A percentile compares a stretch with the other conserved stretches of the same genome.
Conservation (phyloP, 352 stramenopile species). For the Globisporangium acanthophoron region DNA sequence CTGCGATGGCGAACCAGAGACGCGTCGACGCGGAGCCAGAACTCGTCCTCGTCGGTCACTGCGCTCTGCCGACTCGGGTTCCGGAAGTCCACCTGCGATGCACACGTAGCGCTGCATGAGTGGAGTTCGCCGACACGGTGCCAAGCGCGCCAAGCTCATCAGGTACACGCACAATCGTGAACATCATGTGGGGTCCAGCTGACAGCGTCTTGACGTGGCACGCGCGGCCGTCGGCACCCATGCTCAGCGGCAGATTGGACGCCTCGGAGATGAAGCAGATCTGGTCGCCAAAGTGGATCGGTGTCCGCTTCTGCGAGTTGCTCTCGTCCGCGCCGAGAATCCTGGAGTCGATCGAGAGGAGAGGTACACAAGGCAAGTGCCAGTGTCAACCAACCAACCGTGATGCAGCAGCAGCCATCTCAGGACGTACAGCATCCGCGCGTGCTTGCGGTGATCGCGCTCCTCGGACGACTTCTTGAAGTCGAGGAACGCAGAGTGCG, state of each 20-base stretch:
- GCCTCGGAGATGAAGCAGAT: slow-evolving; percentile 49
- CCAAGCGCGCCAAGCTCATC: background rate
- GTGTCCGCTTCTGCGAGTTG: slow-evolving; percentile 41
- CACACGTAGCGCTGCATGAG: background rate
- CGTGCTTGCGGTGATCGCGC: slow-evolving; percentile 5
- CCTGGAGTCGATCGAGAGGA: slow-evolving; percentile 6
- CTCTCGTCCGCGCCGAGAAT: slow-evolving; percentile 26
- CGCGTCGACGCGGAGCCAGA: slow-evolving; percentile 51
- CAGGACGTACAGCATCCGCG: slow-evolving; percentile 10
- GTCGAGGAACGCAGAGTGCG: slow-evolving; percentile 56
- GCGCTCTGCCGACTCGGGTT: slow-evolving; percentile 37
- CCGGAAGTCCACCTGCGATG: slow-evolving; percentile 38
- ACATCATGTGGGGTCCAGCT: slow-evolving; percentile 48
- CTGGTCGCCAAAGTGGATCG: slow-evolving; percentile 54
- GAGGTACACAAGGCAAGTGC: background rate
- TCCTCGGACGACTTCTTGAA: slow-evolving; percentile 25
- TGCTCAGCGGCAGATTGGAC: slow-evolving; percentile 39
- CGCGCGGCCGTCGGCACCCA: slow-evolving; percentile 39
- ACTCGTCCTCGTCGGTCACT: slow-evolving; percentile 36
- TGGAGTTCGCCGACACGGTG: background rate
- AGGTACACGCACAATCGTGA: slow-evolving; percentile 36
- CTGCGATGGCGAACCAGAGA: slow-evolving; percentile 12
- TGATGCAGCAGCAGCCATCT: background rate
- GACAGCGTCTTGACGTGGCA: slow-evolving; percentile 14
- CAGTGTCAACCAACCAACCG: background rate